These are phyloP conservation scores for Penicillium frequentans DNA, from an alignment of 2,329 filamentous ascomycete species.

Conservation along the genomic window DNA sequence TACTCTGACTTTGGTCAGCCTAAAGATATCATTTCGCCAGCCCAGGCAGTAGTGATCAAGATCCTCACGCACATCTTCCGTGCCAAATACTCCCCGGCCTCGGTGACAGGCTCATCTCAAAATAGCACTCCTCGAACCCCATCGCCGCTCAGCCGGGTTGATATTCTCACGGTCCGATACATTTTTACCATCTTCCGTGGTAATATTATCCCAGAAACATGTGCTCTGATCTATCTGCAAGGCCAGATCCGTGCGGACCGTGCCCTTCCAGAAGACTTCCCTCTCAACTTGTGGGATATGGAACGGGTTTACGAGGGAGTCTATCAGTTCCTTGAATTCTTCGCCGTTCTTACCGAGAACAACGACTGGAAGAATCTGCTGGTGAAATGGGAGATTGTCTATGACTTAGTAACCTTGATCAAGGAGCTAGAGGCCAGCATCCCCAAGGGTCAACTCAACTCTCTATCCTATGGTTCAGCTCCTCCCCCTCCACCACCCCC, in stretches of 20 bases:
- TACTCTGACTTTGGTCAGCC: slow-evolving; percentile 89
- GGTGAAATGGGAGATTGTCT: slow-evolving; percentile 87
- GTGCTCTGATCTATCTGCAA: slow-evolving; percentile 91
- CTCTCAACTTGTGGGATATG: slow-evolving; percentile 96
- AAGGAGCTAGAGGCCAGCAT: slow-evolving; percentile 86
- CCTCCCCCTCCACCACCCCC: slow-evolving; percentile 23
- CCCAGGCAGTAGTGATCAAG: slow-evolving; percentile 89
- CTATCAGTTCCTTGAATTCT: slow-evolving; percentile 91
- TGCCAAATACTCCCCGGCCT: slow-evolving; percentile 54
- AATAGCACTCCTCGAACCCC: slow-evolving; percentile 59
- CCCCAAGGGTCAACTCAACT: slow-evolving; percentile 70
- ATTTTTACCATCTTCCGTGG: slow-evolving; percentile 90
- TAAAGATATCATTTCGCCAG: slow-evolving; percentile 94
- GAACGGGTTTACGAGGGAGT: slow-evolving; percentile 94
- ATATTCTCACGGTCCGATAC: slow-evolving; percentile 74
- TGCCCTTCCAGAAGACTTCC: slow-evolving; percentile 81
- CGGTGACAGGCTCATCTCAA: slow-evolving; percentile 48
- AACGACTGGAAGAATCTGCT: slow-evolving; percentile 79
- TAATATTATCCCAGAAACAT: slow-evolving; percentile 89
- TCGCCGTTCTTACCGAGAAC: slow-evolving; percentile 84
- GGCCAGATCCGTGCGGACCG: slow-evolving; percentile 79
- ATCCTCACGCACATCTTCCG: slow-evolving; percentile 89
- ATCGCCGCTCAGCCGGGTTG: slow-evolving; percentile 55
- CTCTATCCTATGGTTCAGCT: slow-evolving; percentile 30
- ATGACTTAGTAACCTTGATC: slow-evolving; percentile 83